Percentiles rank a stretch among this genome's conserved stretches.
Conservation (phyloP, 139 green algal species). For the Ettlia oleoabundans region DNA sequence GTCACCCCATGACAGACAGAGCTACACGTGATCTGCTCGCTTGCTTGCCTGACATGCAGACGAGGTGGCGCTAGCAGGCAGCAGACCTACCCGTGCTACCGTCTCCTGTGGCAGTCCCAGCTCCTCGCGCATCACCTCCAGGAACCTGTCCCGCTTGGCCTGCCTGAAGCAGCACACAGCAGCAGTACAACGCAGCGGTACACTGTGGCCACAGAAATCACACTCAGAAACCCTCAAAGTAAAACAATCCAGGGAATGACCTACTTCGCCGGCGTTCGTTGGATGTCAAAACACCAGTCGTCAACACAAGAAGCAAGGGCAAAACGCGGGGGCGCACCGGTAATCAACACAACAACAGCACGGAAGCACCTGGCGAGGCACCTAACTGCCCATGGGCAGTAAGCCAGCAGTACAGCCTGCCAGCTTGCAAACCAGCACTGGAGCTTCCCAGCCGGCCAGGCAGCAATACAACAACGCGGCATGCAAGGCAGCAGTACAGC, state of each 20-base stretch:
- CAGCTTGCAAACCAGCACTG: not conserved
- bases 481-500: too few relatives aligned
- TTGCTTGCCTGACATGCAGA: too few relatives aligned
- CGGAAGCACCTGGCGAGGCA: too few relatives aligned
- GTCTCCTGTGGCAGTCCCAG: not conserved
- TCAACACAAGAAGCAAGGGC: too few relatives aligned
- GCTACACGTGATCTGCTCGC: not conserved
- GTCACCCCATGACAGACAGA: too few relatives aligned
- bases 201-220: not conserved
- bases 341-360: too few relatives aligned
- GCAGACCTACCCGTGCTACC: not conserved
- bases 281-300: not conserved
- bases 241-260: not conserved
- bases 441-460: too few relatives aligned
- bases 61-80: not conserved
- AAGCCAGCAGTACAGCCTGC: not conserved
- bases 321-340: too few relatives aligned
- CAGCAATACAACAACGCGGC: too few relatives aligned
- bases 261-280: not conserved
- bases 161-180: not conserved
- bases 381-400: too few relatives aligned
- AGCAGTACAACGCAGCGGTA: not conserved
- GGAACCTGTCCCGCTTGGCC: not conserved
- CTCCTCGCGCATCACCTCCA: not conserved
- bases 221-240: too few relatives aligned